A percentile compares a stretch with the other conserved stretches of the same genome.
Conservation (phyloP, 2,329 filamentous ascomycete genomes). For the Bimuria novae-zelandiae region DNA sequence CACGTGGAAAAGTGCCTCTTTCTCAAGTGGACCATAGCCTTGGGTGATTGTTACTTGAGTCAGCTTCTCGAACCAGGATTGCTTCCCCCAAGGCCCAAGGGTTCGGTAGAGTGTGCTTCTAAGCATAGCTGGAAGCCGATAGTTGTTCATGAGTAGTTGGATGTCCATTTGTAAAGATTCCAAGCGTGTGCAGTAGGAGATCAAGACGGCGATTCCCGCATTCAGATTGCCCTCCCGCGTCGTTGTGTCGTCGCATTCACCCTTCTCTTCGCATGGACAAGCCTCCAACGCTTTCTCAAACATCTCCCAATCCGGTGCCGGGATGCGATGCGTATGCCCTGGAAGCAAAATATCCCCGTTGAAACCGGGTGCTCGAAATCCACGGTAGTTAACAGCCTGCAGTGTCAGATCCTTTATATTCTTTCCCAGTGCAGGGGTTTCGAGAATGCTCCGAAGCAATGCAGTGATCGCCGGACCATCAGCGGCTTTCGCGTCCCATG, state of each 20-base stretch:
- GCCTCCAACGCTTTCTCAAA: constrained; percentile 2
- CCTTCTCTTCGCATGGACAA: constrained; percentile 1
- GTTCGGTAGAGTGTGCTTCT: not conserved
- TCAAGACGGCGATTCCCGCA: not conserved
- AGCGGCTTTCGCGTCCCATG: not conserved
- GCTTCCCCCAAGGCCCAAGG: not conserved
- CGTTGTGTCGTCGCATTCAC: not conserved
- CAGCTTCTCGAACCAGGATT: constrained; percentile 2
- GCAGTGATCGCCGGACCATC: not conserved
- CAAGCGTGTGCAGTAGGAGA: not conserved
- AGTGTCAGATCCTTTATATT: not conserved
- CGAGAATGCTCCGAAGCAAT: constrained; percentile 1
- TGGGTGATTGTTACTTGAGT: not conserved
- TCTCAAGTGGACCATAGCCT: no score
- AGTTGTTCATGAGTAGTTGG: not conserved
- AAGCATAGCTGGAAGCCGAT: constrained; percentile 1
- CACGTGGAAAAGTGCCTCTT: not conserved
- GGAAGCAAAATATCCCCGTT: not conserved
- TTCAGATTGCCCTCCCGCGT: constrained; percentile 3
- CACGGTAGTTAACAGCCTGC: not conserved
- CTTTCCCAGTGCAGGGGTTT: not conserved
- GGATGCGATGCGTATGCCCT: not conserved
- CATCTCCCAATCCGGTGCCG: not conserved
- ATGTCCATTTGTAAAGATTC: not conserved
- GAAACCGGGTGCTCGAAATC: not conserved